Evolutionary conservation across 129 eudicot species (phyloP).

Genomic region (Flaveria bidentis): DNA sequence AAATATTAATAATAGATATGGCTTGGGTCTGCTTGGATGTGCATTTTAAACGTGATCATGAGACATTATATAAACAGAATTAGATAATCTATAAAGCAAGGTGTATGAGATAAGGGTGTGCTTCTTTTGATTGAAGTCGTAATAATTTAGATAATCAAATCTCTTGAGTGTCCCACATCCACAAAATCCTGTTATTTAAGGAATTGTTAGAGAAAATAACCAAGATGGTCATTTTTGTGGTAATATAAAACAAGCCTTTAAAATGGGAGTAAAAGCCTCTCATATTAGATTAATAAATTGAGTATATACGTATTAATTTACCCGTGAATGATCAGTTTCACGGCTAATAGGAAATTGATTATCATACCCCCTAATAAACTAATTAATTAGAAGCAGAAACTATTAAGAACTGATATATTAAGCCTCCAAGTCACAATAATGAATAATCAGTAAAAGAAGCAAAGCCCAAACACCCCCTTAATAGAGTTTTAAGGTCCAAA

Average conservation of each 20-base stretch:
- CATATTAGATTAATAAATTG: background rate
- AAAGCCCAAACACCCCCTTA: background rate
- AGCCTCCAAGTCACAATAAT: background rate
- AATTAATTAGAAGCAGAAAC: background rate
- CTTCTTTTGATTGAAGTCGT: background rate
- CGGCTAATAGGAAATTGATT: background rate
- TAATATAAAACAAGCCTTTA: background rate
- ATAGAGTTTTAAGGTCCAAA: constrained; percentile 20
- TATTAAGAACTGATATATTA: background rate
- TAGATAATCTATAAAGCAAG: background rate
- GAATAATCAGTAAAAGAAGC: background rate
- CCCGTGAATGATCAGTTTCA: background rate
- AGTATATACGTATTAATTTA: background rate
- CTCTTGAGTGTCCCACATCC: background rate
- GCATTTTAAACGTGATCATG: background rate
- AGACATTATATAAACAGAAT: background rate
- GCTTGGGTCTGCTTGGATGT: constrained; percentile 8
- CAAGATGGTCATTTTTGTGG: background rate
- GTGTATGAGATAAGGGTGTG: constrained; percentile 3
- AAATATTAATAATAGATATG: background rate
- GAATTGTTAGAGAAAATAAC: background rate
- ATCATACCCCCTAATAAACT: background rate
- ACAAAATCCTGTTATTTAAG: background rate
- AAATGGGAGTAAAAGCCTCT: constrained; percentile 12
- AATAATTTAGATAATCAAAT: constrained; percentile 1